Conservation (phyloP, 2,329 filamentous ascomycete genomes). For the Fonsecaea pedrosoi region DNA sequence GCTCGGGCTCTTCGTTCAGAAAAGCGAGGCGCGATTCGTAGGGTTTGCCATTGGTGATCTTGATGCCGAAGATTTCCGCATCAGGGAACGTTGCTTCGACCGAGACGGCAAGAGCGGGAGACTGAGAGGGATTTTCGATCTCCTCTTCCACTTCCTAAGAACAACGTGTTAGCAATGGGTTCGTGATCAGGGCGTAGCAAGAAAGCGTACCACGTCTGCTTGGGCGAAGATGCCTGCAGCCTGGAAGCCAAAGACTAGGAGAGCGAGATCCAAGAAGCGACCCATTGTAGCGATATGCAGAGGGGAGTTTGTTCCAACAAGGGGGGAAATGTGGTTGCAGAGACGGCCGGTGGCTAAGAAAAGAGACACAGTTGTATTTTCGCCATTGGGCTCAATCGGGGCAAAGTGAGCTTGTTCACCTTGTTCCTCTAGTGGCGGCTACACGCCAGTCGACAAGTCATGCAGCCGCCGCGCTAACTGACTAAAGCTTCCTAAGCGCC, state of each 20-base stretch:
- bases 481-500: background rate
- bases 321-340: conserved; percentile 12
- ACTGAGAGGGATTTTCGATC: conserved; percentile 68
- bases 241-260: conserved; percentile 74
- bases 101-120: conserved; percentile 62
- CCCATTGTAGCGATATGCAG: conserved; percentile 64
- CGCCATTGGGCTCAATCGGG: conserved; percentile 3
- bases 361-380: conserved; percentile 22
- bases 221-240: conserved; percentile 70
- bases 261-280: conserved; percentile 72
- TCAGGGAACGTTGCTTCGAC: conserved; percentile 66
- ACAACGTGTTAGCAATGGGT: conserved; percentile 14
- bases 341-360: conserved; percentile 16
- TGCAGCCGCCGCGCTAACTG: background rate
- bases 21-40: conserved; percentile 83
- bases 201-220: conserved; percentile 47
- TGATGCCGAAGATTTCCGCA: conserved; percentile 87
- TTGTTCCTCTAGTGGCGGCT: background rate
- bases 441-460: background rate
- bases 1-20: conserved; percentile 78
- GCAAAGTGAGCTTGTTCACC: conserved; percentile 10
- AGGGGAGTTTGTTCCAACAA: conserved; percentile 13
- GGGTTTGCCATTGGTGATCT: conserved; percentile 89
- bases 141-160: conserved; percentile 64
- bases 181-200: conserved; percentile 37